Percentiles rank a stretch among this genome's conserved stretches.
phyloP scores from a whole-genome alignment of 495 filamentous ascomycete species.

The Penicillium fimorum region DNA sequence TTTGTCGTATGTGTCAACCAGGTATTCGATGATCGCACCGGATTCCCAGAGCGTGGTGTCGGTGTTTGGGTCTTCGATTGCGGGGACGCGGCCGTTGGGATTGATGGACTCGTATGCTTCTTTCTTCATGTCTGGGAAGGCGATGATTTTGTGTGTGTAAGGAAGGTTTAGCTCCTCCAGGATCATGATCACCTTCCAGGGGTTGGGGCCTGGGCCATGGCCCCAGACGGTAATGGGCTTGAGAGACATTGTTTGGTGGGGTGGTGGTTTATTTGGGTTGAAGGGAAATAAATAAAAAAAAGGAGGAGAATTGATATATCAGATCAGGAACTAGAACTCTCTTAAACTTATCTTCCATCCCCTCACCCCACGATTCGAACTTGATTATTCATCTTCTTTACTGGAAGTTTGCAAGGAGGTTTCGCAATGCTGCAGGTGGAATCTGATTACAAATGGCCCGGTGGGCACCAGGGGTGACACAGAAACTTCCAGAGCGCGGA shows the following conservation, averaged over 20 bases:
- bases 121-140: conserved; percentile 56
- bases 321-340: not conserved
- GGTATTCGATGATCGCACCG: conserved; percentile 70
- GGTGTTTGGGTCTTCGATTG: conserved; percentile 68
- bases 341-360: not conserved
- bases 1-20: conserved; percentile 69
- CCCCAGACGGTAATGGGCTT: conserved; percentile 47
- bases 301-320: not conserved
- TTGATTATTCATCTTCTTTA: not conserved
- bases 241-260: conserved; percentile 35
- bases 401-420: not conserved
- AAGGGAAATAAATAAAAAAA: not conserved
- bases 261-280: conserved; percentile 3
- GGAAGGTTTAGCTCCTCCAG: conserved; percentile 62
- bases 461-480: too few species aligned
- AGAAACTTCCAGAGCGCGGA: not conserved
- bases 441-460: not conserved
- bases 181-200: conserved; percentile 63
- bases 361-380: not conserved
- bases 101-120: conserved; percentile 57
- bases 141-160: conserved; percentile 44
- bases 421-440: not conserved
- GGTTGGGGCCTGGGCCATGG: conserved; percentile 52
- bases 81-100: conserved; percentile 66
- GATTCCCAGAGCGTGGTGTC: conserved; percentile 67